Evolutionary conservation across 306 rosid genomes (phyloP).

Genomic region (Carpinus fangiana): DNA sequence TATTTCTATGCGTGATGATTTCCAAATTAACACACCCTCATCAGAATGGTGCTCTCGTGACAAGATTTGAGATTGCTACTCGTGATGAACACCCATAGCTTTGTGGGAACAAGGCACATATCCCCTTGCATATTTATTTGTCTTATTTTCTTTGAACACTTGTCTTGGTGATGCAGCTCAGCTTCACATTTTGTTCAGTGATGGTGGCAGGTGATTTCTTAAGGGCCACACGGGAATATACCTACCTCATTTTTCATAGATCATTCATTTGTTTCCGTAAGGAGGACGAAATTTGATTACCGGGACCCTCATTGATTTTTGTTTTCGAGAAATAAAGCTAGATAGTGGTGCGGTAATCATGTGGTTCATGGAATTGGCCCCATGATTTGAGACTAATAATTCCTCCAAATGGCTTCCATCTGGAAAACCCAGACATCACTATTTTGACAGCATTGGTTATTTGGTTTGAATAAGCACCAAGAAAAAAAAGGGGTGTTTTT

Average conservation of each 20-base stretch:
- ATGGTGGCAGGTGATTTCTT: neutral
- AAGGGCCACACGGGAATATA: neutral
- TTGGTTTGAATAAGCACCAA: too few relatives aligned
- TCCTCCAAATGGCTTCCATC: neutral
- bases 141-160: neutral
- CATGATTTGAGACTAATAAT: neutral
- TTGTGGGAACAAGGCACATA: neutral
- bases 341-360: neutral
- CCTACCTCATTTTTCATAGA: neutral
- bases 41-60: neutral
- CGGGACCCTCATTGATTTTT: neutral
- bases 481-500: too few relatives aligned
- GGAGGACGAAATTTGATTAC: neutral
- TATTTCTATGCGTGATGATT: neutral
- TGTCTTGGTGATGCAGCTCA: neutral
- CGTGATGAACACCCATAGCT: neutral
- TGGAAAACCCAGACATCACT: neutral
- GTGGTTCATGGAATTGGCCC: neutral
- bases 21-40: neutral
- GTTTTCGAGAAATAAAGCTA: neutral
- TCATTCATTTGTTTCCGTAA: neutral
- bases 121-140: too few relatives aligned
- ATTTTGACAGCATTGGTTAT: neutral
- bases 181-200: neutral
- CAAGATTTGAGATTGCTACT: neutral